Conservation (phyloP, 306 rosid species). For the Pyrus bretschneideri region DNA sequence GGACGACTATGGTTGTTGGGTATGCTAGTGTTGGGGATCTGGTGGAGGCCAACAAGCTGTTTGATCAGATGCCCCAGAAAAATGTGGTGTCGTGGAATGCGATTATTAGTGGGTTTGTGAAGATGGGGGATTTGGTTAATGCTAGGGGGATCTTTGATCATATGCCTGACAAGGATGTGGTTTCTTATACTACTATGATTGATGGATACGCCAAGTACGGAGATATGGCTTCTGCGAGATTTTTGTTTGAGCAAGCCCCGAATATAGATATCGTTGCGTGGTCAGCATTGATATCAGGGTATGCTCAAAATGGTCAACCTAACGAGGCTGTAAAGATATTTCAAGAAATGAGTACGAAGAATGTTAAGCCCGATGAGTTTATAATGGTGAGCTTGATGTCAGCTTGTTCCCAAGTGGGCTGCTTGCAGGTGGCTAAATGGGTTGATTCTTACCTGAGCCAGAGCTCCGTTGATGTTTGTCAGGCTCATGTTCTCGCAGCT, state of each 20-base stretch:
- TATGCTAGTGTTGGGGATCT: too few species aligned
- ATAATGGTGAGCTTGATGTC: neutral
- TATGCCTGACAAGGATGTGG: neutral
- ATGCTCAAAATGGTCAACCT: neutral
- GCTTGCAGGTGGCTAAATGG: neutral
- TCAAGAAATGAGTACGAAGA: neutral
- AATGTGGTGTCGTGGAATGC: neutral
- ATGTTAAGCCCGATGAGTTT: neutral
- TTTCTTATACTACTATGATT: neutral
- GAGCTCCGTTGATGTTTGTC: neutral
- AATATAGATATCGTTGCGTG: neutral
- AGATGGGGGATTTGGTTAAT: neutral
- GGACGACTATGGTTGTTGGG: too few species aligned
- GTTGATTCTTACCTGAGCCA: neutral
- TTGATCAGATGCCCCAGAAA: neutral
- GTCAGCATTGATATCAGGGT: neutral
- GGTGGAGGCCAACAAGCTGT: too few species aligned
- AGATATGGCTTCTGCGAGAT: neutral
- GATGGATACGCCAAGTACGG: neutral
- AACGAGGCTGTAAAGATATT: neutral
- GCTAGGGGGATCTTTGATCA: neutral
- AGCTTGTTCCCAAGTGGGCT: neutral
- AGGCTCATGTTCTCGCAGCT: neutral
- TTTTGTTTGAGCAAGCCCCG: neutral
- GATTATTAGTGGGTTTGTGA: neutral